Evolutionary conservation across 768 basidiomycete genomes (phyloP), one percentile per base, ranked within the genome.

Genomic region (Termitomyces sp.): DNA sequence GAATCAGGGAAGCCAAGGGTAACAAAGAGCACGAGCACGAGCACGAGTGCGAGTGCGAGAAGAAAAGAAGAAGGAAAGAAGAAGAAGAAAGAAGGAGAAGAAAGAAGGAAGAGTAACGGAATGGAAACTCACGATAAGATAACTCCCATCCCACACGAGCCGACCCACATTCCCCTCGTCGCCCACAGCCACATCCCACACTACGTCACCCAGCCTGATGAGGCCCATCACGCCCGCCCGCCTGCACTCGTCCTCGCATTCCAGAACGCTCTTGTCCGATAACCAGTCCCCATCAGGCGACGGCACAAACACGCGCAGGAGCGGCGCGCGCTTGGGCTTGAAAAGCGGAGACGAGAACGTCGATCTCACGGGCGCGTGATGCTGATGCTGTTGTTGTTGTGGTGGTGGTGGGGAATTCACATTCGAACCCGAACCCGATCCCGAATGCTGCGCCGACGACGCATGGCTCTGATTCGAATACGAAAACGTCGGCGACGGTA

Each of bases 281-380:
- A 94, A 71, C 91, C 91, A 94, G 59, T 88, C 85, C 7, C 90
- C 90, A 51, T 91, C 90, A 0, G 88, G 88, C 9, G 87, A 90
- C 19, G 90, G 92, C 3, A 94, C 88, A 62, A 92, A 93, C 35
- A 90, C 88, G 21, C 88, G 74, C 58, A 93, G 64, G 19, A 93
- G 72, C 22, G 90, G 89, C 2, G 92, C 90, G 14, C 90, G 84
- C 15, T 84, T 79, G 9, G 77, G 66, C 30, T 83, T 76, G 75
- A 84, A 87, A 50, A 93, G 73, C 7, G 91, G 87, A 0, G 88
- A 91, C 42, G 74, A 79, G 75, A 88, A 90, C 22, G 53, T 40
- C 46, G 30, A 24, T 19, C 38, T n/a, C n/a, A n/a, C n/a, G n/a
- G n/a, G n/a, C n/a, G n/a, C n/a, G n/a, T n/a, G 62, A 1, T 58